Evolutionary conservation across 768 basidiomycete species (phyloP).

Genomic region (Trametes maxima): DNA sequence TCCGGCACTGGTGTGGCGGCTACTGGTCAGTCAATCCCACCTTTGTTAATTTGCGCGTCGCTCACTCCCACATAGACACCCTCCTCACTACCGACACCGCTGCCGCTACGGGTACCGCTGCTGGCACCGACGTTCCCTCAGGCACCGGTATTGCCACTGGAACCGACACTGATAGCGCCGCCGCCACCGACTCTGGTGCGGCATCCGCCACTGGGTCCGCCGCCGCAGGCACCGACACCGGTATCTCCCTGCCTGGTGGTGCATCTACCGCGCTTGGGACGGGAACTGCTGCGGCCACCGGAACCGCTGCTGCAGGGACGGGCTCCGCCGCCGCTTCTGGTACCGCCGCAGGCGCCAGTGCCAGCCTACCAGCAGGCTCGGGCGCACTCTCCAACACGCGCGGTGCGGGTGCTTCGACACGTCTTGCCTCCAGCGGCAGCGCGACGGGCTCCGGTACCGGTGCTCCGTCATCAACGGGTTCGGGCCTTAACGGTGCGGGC

Average conservation of each 20-base stretch:
- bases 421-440: background rate
- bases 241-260: background rate
- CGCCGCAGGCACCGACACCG: background rate
- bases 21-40: background rate
- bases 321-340: background rate
- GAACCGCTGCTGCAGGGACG: background rate
- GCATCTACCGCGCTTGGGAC: background rate
- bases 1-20: background rate
- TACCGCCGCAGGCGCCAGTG: no score
- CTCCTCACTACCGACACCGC: background rate
- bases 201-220: background rate
- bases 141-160: background rate
- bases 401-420: background rate
- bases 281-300: background rate
- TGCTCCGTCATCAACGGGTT: constrained; percentile 1
- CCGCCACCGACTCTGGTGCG: background rate
- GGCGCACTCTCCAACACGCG: background rate
- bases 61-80: background rate
- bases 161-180: background rate
- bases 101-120: background rate
- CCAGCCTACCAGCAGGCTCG: background rate
- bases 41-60: no score
- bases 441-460: constrained; percentile 1
- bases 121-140: background rate
- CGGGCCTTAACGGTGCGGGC: background rate